phyloP scores from a whole-genome alignment of 176 grass and related monocot species.

The Juncus inflexus region DNA sequence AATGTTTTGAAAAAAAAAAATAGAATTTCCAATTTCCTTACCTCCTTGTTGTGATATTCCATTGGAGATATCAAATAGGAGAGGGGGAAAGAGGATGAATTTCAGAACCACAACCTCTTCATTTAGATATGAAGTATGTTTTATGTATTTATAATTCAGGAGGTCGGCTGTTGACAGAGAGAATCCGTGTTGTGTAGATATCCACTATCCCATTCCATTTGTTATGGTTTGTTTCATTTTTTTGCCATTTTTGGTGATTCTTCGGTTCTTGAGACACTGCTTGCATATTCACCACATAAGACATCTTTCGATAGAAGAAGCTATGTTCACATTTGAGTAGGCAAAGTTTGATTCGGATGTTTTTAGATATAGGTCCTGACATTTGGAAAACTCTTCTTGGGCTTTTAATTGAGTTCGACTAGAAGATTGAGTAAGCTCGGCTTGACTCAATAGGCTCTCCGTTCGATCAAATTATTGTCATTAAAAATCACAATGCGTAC shows the following conservation, averaged over 20 bases:
- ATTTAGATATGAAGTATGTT: not conserved
- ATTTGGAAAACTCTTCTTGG: too few relatives aligned
- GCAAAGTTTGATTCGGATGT: too few relatives aligned
- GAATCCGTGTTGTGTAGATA: slow-evolving; percentile 12
- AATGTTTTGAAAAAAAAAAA: not conserved
- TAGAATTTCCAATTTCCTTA: not conserved
- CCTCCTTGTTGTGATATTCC: slow-evolving; percentile 11
- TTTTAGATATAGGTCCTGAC: too few relatives aligned
- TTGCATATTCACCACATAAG: not conserved
- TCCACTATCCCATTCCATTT: slow-evolving; percentile 1
- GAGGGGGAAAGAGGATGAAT: not conserved
- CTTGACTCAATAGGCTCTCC: not conserved
- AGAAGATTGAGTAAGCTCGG: not conserved
- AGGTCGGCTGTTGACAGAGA: not conserved
- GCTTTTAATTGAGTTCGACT: too few relatives aligned
- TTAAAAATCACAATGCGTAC: not conserved
- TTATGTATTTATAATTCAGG: slow-evolving; percentile 5
- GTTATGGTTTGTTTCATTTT: slow-evolving; percentile 18
- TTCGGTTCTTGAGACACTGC: not conserved
- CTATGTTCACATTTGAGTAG: too few relatives aligned
- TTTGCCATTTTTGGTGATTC: not conserved
- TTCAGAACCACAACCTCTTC: not conserved
- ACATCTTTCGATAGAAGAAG: not conserved
- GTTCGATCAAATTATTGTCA: not conserved
- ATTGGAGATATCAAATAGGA: slow-evolving; percentile 17